phyloP scores from a whole-genome alignment of 139 green algal genomes.

The Chlorella sp. region DNA sequence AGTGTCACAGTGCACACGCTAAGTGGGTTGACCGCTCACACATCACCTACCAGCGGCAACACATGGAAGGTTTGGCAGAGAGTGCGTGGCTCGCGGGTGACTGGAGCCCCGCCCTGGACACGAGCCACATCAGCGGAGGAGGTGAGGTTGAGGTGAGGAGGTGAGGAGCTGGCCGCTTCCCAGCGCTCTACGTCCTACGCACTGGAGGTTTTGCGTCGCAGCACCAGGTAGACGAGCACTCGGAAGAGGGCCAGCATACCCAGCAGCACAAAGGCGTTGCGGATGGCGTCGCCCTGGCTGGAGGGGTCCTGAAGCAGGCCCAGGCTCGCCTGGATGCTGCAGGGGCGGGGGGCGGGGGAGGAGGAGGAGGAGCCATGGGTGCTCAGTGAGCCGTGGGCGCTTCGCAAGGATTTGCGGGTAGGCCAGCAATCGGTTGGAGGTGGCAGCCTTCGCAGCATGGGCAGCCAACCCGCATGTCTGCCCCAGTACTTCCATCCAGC shows the following conservation, averaged over 20 bases:
- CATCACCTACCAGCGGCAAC: too few relatives aligned
- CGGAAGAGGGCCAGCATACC: constrained; percentile 36
- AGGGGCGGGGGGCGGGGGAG: background rate
- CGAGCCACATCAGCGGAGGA: background rate
- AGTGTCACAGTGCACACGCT: too few relatives aligned
- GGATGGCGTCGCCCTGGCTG: constrained; percentile 30
- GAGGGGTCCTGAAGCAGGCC: constrained; percentile 32
- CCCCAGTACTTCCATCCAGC: background rate
- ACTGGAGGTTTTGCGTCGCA: constrained; percentile 34
- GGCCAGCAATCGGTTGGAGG: too few relatives aligned
- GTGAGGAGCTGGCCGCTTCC: background rate
- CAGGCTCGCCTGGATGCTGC: constrained; percentile 30
- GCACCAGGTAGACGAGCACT: constrained; percentile 38
- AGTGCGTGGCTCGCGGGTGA: too few relatives aligned
- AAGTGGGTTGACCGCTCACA: too few relatives aligned
- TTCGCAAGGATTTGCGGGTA: too few relatives aligned
- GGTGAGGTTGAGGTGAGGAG: background rate
- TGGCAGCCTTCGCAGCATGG: too few relatives aligned
- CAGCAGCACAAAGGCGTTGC: constrained; percentile 43
- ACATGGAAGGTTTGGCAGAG: too few relatives aligned
- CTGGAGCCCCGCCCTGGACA: too few relatives aligned
- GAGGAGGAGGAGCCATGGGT: background rate
- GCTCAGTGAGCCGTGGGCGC: background rate
- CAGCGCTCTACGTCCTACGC: background rate
- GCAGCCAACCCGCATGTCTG: too few relatives aligned